Evolutionary conservation across 495 filamentous ascomycete species (phyloP), one percentile per base, ranked within the genome.

Genomic region (Penicillium verhagenii): DNA sequence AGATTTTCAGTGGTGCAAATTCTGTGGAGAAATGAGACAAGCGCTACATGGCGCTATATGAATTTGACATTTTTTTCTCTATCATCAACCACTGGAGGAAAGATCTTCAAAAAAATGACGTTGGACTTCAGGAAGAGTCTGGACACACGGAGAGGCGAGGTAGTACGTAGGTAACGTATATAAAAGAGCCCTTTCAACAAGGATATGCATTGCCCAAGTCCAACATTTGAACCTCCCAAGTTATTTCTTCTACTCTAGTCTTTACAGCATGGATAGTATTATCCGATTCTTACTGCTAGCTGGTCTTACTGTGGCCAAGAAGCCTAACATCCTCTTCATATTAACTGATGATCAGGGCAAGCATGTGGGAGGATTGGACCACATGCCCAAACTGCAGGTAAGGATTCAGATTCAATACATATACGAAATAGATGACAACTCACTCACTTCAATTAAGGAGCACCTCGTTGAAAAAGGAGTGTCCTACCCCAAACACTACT

Each of bases 331-430:
- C 51, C 71, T 87, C 23, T 84, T 87, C 56, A 72, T 86, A 52
- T 59, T 87, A 23, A 85, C 82, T 0, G 84, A 86, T 57, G 82
- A 86, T 63, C 84, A 86, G 46, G 84, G 82, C 49, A 64, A 80
- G 42, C 75, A 82, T 65, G 70, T 87, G 53, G 68, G 78, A 26
- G 81, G 80, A 0, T 60, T 86, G 14, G 76, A 84, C 11, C 78
- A 84, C 47, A 76, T 82, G 67, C 80, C 79, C 83, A 51, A 76
- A 81, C 67, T 85, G 14, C 71, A 81, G 64, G 66, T 68, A 43
- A 43, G 42, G 9, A 35, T n/a, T 18, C 18, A 9, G 7, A 23
- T 10, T n/a, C n/a, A n/a, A n/a, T n/a, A n/a, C n/a, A n/a, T n/a
- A n/a, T 9, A 23, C 18, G 19, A 20, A 24, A 16, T 14, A 43